Evolutionary conservation across 2,329 filamentous ascomycete species (phyloP).

Genomic region (Cylindrodendrum hubeiense): DNA sequence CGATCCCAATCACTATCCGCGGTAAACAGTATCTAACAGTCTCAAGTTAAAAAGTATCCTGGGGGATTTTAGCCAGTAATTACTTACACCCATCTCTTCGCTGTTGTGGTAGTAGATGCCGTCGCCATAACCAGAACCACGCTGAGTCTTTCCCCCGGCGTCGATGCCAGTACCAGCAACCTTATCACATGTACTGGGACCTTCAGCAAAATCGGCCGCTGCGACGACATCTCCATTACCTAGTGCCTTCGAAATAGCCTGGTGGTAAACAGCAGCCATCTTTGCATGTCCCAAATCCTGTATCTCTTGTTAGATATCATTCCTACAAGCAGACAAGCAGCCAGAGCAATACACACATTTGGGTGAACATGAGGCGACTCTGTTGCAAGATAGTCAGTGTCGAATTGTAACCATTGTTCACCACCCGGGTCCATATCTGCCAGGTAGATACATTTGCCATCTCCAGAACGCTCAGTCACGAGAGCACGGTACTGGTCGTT

Average conservation of each 20-base stretch:
- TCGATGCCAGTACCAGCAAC: slow-evolving; percentile 32
- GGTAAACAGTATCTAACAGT: slow-evolving; percentile 28
- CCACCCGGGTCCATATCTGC: slow-evolving; percentile 11
- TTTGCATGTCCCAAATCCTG: background rate
- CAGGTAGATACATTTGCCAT: background rate
- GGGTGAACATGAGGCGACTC: no score
- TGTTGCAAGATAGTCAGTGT: no score
- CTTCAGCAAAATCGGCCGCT: background rate
- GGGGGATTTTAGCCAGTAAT: no score
- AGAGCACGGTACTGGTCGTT: background rate
- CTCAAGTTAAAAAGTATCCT: no score
- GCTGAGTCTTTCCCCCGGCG: slow-evolving; percentile 43
- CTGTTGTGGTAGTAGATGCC: slow-evolving; percentile 44
- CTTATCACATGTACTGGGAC: slow-evolving; percentile 34
- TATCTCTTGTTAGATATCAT: no score
- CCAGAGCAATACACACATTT: no score
- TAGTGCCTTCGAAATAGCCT: background rate
- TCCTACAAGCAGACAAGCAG: no score
- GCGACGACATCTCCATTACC: background rate
- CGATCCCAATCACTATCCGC: slow-evolving; percentile 37
- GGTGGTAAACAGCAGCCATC: background rate
- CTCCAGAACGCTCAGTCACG: background rate
- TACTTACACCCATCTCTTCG: slow-evolving; percentile 27
- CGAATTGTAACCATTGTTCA: no score
- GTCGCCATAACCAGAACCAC: slow-evolving; percentile 45